Conservation (phyloP, 2,329 filamentous ascomycete species). For the Arthrobotrys megalospora region DNA sequence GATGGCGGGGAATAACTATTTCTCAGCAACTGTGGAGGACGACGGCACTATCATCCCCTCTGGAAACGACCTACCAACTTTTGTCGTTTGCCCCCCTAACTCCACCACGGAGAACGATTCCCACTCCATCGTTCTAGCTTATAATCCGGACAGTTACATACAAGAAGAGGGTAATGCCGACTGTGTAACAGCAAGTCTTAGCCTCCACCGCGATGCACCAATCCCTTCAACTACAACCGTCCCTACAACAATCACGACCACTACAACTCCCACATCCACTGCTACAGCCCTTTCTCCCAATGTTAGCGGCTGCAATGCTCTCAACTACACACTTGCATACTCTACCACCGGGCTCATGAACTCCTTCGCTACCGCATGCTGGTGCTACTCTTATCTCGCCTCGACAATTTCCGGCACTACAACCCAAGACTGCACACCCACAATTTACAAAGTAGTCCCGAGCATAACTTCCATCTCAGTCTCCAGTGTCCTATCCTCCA, state of each 20-base stretch:
- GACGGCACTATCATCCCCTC: conserved; percentile 12
- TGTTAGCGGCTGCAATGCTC: conserved; percentile 39
- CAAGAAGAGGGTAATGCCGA: conserved; percentile 9
- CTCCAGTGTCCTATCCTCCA: conserved; percentile 25
- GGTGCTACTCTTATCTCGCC: conserved; percentile 46
- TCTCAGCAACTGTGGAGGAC: conserved; percentile 19
- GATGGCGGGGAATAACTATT: neutral
- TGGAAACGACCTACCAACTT: neutral
- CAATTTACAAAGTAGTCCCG: conserved; percentile 22
- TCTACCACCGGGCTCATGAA: conserved; percentile 35
- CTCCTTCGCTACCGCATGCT: conserved; percentile 50
- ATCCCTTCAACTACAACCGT: conserved; percentile 4
- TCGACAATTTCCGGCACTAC: conserved; percentile 12
- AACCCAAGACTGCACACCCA: conserved; percentile 38
- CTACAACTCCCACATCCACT: conserved; percentile 22
- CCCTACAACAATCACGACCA: conserved; percentile 10
- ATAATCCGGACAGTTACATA: conserved; percentile 4
- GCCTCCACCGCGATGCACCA: neutral
- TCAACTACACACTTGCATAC: conserved; percentile 49
- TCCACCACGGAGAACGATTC: conserved; percentile 8
- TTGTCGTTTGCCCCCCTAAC: conserved; percentile 21
- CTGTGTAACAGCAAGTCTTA: conserved; percentile 9
- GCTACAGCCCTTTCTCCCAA: conserved; percentile 29
- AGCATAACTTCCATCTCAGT: conserved; percentile 53
- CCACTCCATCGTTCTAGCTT: conserved; percentile 24